Percentiles rank a stretch among this genome's conserved stretches.
Conservation (phyloP, 2,329 filamentous ascomycete genomes). For the Colletotrichum viniferum region DNA sequence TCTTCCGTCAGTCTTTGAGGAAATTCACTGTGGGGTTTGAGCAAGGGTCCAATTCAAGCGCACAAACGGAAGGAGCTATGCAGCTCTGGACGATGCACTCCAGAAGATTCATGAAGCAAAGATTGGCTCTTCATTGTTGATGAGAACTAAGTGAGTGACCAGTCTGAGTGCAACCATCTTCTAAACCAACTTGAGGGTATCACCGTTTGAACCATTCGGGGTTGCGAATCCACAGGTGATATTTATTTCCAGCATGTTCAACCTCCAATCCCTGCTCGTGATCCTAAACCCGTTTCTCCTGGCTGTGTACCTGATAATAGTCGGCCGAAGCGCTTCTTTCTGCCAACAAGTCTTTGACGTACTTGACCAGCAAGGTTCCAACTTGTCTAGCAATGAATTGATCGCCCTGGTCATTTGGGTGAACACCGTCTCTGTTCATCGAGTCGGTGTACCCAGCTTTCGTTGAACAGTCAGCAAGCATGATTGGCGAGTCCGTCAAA, state of each 20-base stretch:
- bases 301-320: neutral
- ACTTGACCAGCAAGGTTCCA: conserved; percentile 35
- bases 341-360: conserved; percentile 26
- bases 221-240: neutral
- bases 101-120: neutral
- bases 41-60: neutral
- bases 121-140: rapidly evolving
- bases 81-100: neutral
- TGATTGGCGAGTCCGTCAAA: conserved; percentile 41
- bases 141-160: rapidly evolving
- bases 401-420: conserved; percentile 41
- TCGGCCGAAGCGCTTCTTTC: neutral
- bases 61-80: neutral
- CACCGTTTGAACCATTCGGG: neutral
- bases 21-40: neutral
- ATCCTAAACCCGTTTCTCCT: neutral
- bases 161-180: rapidly evolving
- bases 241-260: neutral
- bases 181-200: neutral
- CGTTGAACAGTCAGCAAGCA: conserved; percentile 40
- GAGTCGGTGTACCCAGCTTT: conserved; percentile 35
- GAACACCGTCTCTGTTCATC: conserved; percentile 42
- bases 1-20: neutral
- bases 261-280: neutral
- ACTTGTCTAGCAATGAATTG: conserved; percentile 35